These are phyloP conservation scores for Phytophthora cactorum DNA, from an alignment of 352 stramenopile genomes.

Conservation along the genomic window DNA sequence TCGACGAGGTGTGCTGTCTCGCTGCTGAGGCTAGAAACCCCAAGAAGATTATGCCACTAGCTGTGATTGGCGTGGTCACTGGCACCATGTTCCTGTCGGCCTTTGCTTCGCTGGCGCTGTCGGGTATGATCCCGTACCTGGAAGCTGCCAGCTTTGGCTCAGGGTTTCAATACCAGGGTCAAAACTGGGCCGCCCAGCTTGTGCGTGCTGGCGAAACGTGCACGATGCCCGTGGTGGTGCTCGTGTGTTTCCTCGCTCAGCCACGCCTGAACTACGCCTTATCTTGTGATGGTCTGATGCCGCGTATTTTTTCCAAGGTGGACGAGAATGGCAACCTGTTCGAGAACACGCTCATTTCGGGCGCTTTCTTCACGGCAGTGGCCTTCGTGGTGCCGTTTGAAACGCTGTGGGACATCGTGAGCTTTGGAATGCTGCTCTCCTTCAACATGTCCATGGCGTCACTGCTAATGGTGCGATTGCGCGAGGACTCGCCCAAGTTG, in stretches of 20 bases:
- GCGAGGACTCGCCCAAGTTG: conserved; percentile 51
- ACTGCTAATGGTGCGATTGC: conserved; percentile 73
- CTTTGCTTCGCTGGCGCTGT: conserved; percentile 85
- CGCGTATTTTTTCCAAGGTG: conserved; percentile 89
- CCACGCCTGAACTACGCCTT: conserved; percentile 93
- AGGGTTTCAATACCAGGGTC: conserved; percentile 52
- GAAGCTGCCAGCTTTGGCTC: conserved; percentile 46
- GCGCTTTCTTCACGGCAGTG: conserved; percentile 69
- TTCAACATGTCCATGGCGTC: conserved; percentile 87
- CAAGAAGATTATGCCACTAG: conserved; percentile 76
- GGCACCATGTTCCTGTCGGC: conserved; percentile 77
- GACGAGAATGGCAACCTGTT: conserved; percentile 85
- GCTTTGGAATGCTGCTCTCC: conserved; percentile 85
- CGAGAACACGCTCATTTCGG: conserved; percentile 72
- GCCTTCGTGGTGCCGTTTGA: conserved; percentile 80
- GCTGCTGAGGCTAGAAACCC: conserved; percentile 83
- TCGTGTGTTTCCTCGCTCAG: conserved; percentile 94
- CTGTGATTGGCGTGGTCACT: conserved; percentile 83
- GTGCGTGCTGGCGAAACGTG: conserved; percentile 33
- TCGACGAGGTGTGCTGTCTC: conserved; percentile 94
- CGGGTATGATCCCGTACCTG: conserved; percentile 69
- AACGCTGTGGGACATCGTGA: conserved; percentile 88
- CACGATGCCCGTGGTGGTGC: conserved; percentile 89
- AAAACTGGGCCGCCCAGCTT: conserved; percentile 62
- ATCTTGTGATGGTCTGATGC: conserved; percentile 93